Evolutionary conservation across 495 filamentous ascomycete species (phyloP), one percentile per base, ranked within the genome.

Genomic region (Wilcoxina mikolae): DNA sequence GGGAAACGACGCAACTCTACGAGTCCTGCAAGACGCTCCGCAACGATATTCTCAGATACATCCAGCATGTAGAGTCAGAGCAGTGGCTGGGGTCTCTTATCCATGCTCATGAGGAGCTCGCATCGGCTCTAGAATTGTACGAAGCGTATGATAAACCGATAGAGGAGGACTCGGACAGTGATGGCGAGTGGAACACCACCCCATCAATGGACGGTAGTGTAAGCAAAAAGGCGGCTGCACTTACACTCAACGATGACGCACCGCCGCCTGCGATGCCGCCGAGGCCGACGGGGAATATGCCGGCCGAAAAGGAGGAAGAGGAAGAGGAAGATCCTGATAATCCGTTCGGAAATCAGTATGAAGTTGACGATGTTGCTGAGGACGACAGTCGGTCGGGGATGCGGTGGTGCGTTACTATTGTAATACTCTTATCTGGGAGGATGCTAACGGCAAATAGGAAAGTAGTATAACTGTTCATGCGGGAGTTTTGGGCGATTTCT

Each of bases 141-240:
- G 91, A 95, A 68, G 84, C 93, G 48, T 74, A 94, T 23, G 89
- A 99, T 66, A 88, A 91, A 59, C 94, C 91, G 56, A 82, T 95
- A 55, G 89, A 95, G 56, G 87, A 94, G 46, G 91, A 99, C 68
- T 94, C 87, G 60, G 93, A 99, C 65, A 94, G 87, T 48, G 93
- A 96, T 46, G 77, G 78, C 46, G 78, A 82, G 47, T 43, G 39
- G 51, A 35, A 54, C 9, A 43, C 12, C n/a, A n/a, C n/a, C n/a
- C n/a, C n/a, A n/a, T n/a, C n/a, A n/a, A n/a, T n/a, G n/a, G n/a
- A n/a, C n/a, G n/a, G n/a, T n/a, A n/a, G n/a, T n/a, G n/a, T n/a
- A n/a, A n/a, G n/a, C n/a, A n/a, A n/a, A n/a, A n/a, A n/a, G 7
- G 20, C 20, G 39, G 39, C 9, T 9, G 39, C 7, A 20, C 17